Conservation (phyloP, 2,329 filamentous ascomycete species). For the Verticillium longisporum region DNA sequence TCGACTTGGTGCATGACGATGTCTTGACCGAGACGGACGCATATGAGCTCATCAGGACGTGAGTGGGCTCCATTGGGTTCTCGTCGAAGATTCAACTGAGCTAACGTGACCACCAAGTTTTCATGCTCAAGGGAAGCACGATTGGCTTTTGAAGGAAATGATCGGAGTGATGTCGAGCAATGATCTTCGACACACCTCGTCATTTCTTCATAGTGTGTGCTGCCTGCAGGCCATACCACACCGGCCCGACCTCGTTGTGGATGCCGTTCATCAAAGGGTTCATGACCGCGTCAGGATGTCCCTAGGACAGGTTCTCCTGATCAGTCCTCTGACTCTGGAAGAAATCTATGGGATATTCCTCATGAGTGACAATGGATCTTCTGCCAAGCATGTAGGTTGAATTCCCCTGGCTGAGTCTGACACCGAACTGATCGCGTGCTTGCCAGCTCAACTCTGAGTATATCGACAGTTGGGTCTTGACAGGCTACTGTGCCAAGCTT, state of each 20-base stretch:
- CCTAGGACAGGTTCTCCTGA: constrained; percentile 29
- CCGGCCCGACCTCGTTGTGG: constrained; percentile 3
- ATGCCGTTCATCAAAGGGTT: constrained; percentile 24
- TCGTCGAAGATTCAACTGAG: neutral
- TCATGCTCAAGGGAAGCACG: constrained; percentile 4
- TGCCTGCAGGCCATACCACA: constrained; percentile 23
- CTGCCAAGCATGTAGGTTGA: neutral
- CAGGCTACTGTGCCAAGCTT: constrained; percentile 27
- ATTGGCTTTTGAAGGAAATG: constrained; percentile 6
- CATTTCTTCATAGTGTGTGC: constrained; percentile 31
- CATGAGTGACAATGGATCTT: constrained; percentile 18
- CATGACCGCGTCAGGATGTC: constrained; percentile 30
- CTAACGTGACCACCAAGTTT: constrained; percentile 1
- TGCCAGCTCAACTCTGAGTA: constrained; percentile 20
- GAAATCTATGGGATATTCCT: constrained; percentile 32
- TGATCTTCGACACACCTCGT: constrained; percentile 23
- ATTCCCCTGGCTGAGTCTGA: neutral
- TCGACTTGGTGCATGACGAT: neutral
- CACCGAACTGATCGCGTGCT: neutral
- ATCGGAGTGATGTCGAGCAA: constrained; percentile 6
- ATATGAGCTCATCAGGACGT: neutral
- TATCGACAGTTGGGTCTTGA: constrained; percentile 34
- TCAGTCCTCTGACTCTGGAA: constrained; percentile 30
- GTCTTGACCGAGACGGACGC: neutral
- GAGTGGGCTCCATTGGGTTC: too few relatives aligned